phyloP scores from a whole-genome alignment of 768 basidiomycete species.

The Crepidotus variabilis region DNA sequence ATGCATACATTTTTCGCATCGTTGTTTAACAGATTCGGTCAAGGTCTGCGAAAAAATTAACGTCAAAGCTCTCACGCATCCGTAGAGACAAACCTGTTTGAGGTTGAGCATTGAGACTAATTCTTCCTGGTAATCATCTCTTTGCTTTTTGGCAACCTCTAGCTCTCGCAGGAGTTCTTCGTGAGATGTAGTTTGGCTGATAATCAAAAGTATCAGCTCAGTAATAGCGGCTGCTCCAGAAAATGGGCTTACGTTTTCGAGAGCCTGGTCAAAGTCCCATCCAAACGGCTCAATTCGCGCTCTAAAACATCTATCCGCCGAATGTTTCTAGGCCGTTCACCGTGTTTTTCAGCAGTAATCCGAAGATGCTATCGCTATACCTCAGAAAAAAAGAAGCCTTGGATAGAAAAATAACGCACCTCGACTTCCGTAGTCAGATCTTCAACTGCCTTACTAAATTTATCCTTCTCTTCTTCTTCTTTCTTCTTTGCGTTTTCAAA shows the following conservation, averaged over 20 bases:
- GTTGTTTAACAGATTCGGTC: not conserved
- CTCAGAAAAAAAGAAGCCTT: too few relatives aligned
- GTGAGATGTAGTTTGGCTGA: not conserved
- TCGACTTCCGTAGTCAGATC: constrained; percentile 1
- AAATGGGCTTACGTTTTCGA: not conserved
- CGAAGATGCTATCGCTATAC: not conserved
- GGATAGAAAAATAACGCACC: not conserved
- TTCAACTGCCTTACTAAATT: not conserved
- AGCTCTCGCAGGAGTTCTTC: not conserved
- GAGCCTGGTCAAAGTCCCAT: constrained; percentile 3
- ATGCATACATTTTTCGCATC: not conserved
- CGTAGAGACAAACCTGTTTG: not conserved
- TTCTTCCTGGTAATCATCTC: not conserved
- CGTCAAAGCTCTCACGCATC: too few relatives aligned
- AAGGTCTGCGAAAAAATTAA: not conserved
- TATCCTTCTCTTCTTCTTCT: not conserved
- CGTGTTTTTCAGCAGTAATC: not conserved
- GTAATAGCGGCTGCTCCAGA: not conserved
- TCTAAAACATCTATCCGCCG: not conserved
- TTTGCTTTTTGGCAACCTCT: not conserved
- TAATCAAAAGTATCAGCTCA: not conserved
- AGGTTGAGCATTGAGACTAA: not conserved
- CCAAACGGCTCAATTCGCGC: not conserved
- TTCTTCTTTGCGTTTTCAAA: not conserved
- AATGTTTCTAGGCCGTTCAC: not conserved